Evolutionary conservation across 2,329 filamentous ascomycete species (phyloP).

Genomic region (Moelleriella libera): DNA sequence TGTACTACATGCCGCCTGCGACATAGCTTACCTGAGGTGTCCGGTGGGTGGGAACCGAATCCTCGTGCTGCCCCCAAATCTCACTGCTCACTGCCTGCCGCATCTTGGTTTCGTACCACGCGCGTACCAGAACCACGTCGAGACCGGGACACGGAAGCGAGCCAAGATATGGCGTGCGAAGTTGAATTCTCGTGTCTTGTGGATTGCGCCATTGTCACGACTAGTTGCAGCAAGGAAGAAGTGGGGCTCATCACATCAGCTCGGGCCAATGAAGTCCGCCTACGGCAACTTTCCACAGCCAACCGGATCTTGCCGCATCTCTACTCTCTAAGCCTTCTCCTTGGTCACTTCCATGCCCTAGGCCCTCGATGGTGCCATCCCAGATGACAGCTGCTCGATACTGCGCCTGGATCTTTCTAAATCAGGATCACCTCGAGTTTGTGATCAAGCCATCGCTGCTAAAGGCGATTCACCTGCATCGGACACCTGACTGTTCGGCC

Average conservation of each 20-base stretch:
- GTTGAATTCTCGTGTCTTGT: background rate
- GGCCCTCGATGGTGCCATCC: background rate
- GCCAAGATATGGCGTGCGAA: slow-evolving; percentile 3
- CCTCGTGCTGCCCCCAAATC: background rate
- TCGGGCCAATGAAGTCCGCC: background rate
- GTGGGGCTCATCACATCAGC: background rate
- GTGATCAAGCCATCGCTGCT: too few species aligned
- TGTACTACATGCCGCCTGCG: background rate
- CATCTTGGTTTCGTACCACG: background rate
- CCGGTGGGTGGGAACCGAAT: background rate
- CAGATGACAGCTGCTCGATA: background rate
- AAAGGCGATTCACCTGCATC: too few species aligned
- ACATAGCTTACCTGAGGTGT: background rate
- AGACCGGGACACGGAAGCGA: background rate
- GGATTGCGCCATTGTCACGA: slow-evolving; percentile 3
- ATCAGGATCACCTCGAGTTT: too few species aligned
- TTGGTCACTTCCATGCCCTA: background rate
- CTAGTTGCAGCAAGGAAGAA: background rate
- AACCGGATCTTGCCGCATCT: background rate
- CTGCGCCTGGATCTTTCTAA: too few species aligned
- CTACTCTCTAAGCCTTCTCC: background rate
- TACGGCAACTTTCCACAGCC: background rate
- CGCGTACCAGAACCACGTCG: background rate
- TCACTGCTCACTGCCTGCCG: background rate
- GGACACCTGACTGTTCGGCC: too few species aligned